Conservation (phyloP, 495 filamentous ascomycete species). For the Talaromyces adpressus region DNA sequence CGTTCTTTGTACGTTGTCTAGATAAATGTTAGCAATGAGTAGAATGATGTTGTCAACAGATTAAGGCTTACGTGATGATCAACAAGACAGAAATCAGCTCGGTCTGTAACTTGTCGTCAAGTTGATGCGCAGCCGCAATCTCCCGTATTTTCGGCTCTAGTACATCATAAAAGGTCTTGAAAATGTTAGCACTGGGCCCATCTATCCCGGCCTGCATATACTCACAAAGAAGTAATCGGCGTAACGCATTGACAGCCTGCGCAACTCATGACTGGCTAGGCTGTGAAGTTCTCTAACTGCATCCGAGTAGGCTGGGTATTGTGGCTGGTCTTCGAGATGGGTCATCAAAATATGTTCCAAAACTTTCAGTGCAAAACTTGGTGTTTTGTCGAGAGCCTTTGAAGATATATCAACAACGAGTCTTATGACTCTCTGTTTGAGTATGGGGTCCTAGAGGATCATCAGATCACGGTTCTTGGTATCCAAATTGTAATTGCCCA, state of each 20-base stretch:
- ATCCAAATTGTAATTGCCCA: constrained; percentile 18
- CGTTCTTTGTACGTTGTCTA: constrained; percentile 70
- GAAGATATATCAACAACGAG: constrained; percentile 80
- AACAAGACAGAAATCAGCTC: constrained; percentile 68
- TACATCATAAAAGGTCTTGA: constrained; percentile 72
- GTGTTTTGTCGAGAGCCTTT: constrained; percentile 67
- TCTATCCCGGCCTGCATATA: neutral
- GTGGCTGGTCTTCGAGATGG: constrained; percentile 59
- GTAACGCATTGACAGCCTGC: constrained; percentile 83
- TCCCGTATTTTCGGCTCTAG: constrained; percentile 77
- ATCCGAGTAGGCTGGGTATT: constrained; percentile 69
- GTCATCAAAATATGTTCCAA: constrained; percentile 86
- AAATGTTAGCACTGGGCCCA: neutral
- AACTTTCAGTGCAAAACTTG: constrained; percentile 75
- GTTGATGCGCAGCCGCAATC: constrained; percentile 61
- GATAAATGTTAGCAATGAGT: neutral
- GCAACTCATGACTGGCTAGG: constrained; percentile 76
- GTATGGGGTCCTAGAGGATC: constrained; percentile 64
- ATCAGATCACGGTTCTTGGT: neutral
- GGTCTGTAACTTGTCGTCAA: constrained; percentile 70
- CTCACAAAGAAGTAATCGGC: constrained; percentile 75
- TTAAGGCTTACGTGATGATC: constrained; percentile 66
- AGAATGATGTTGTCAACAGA: neutral
- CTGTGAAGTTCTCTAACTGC: constrained; percentile 84
- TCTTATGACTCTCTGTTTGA: constrained; percentile 77